Evolutionary conservation across 1,284 basidiomycete genomes (phyloP).

Genomic region (Cutaneotrichosporon dermatis): DNA sequence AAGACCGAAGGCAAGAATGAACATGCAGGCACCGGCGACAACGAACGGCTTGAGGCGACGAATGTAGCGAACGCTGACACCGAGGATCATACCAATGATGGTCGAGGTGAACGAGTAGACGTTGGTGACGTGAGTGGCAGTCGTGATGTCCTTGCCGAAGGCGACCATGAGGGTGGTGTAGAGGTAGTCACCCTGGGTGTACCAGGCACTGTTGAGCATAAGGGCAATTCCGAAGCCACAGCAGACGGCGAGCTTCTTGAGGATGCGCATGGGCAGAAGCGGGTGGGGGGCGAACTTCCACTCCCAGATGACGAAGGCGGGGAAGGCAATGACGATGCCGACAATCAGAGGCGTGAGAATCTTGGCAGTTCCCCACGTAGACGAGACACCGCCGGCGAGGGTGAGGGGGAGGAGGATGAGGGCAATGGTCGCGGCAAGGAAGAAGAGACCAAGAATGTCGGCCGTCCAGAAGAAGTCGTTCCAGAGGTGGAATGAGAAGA

Average conservation of each 20-base stretch:
- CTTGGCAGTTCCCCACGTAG: conserved; percentile 37
- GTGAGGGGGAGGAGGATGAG: conserved; percentile 47
- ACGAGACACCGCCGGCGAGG: conserved; percentile 35
- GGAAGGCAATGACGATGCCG: conserved; percentile 43
- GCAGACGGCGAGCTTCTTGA: conserved; percentile 47
- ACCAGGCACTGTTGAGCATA: conserved; percentile 49
- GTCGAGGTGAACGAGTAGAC: conserved; percentile 50
- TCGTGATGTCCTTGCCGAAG: conserved; percentile 43
- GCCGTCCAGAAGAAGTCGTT: conserved; percentile 49
- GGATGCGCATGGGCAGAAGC: conserved; percentile 43
- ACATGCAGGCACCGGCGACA: conserved; percentile 35
- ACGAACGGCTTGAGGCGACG: conserved; percentile 48
- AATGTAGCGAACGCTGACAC: conserved; percentile 43
- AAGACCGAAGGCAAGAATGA: conserved; percentile 46
- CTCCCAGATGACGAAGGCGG: conserved; percentile 48
- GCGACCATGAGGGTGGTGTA: conserved; percentile 47
- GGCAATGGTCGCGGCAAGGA: conserved; percentile 25
- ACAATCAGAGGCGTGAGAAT: conserved; percentile 48
- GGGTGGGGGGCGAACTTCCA: conserved; percentile 42
- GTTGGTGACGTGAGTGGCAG: conserved; percentile 45
- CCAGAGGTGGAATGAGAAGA: conserved; percentile 15
- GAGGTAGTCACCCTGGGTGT: conserved; percentile 45
- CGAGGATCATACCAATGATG: conserved; percentile 43
- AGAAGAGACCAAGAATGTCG: conserved; percentile 46
- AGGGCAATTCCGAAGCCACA: conserved; percentile 44